phyloP scores from a whole-genome alignment of 2,329 filamentous ascomycete species.

The Beauveria medogensis region DNA sequence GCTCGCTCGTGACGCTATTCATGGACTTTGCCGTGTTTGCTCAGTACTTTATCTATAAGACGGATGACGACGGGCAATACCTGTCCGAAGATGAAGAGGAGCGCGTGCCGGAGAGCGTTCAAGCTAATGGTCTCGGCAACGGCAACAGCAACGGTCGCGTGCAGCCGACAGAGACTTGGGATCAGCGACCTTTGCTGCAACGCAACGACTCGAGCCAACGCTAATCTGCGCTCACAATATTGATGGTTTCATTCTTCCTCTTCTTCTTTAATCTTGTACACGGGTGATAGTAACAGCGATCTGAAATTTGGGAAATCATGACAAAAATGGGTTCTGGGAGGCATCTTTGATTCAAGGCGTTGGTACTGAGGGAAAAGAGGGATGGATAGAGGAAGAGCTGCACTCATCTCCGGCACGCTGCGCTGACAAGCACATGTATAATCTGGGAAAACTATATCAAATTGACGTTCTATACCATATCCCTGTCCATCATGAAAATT shows the following conservation, averaged over 20 bases:
- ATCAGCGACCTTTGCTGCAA: slow-evolving; percentile 32
- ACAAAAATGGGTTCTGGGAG: slow-evolving; percentile 1
- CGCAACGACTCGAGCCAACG: slow-evolving; percentile 19
- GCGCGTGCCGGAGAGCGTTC: slow-evolving; percentile 20
- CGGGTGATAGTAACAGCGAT: neutral
- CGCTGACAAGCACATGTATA: neutral
- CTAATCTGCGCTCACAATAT: neutral
- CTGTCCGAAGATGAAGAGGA: slow-evolving; percentile 31
- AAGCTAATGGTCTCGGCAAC: slow-evolving; percentile 15
- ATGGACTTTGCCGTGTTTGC: slow-evolving; percentile 81
- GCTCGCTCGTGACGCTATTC: slow-evolving; percentile 78
- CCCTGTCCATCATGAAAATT: neutral
- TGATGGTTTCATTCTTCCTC: neutral
- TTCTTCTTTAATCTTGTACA: neutral
- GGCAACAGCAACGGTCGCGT: slow-evolving; percentile 16
- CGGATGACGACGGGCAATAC: slow-evolving; percentile 7
- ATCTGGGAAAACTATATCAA: neutral
- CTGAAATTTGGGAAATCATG: neutral
- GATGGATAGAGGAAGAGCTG: neutral
- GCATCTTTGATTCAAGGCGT: neutral
- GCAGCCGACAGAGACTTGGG: slow-evolving; percentile 27
- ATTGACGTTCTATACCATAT: neutral
- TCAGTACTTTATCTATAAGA: slow-evolving; percentile 81
- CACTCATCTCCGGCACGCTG: neutral
- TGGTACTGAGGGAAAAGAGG: neutral